Conservation (phyloP, 2,329 filamentous ascomycete genomes). For the Arthroderma sp. region DNA sequence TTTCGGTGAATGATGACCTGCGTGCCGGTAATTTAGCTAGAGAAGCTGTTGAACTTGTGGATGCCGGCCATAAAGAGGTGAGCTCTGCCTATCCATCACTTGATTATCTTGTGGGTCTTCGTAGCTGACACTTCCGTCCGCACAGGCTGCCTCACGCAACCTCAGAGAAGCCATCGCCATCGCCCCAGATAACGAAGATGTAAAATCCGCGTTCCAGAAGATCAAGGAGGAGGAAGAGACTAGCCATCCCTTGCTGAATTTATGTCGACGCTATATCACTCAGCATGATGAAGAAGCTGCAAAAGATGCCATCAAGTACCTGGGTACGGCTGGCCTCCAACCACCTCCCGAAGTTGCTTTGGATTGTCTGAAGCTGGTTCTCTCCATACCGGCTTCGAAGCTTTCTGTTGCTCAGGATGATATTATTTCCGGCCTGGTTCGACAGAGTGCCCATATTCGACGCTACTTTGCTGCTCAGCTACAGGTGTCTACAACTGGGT, state of each 20-base stretch:
- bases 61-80: slow-evolving; percentile 35
- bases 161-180: slow-evolving; percentile 37
- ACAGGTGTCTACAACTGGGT: slow-evolving; percentile 31
- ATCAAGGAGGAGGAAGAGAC: slow-evolving; percentile 30
- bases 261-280: slow-evolving; percentile 30
- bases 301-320: slow-evolving; percentile 30
- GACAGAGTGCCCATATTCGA: slow-evolving; percentile 30
- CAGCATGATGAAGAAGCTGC: slow-evolving; percentile 31
- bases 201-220: slow-evolving; percentile 33
- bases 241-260: slow-evolving; percentile 31
- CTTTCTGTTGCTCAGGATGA: slow-evolving; percentile 32
- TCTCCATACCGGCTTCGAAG: slow-evolving; percentile 23
- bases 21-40: slow-evolving; percentile 33
- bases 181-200: slow-evolving; percentile 31
- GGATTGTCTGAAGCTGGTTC: slow-evolving; percentile 31
- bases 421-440: slow-evolving; percentile 33
- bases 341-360: slow-evolving; percentile 30
- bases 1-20: slow-evolving; percentile 30
- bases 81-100: slow-evolving; percentile 1
- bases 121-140: not conserved
- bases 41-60: slow-evolving; percentile 34
- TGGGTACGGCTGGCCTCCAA: slow-evolving; percentile 31
- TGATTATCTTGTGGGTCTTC: not conserved
- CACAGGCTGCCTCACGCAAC: slow-evolving; percentile 33
- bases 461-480: slow-evolving; percentile 31